Percentiles rank a stretch among this genome's conserved stretches.
These are phyloP conservation scores for Exophiala calicioides DNA, from an alignment of 2,329 filamentous ascomycete genomes.

Conservation along the genomic window DNA sequence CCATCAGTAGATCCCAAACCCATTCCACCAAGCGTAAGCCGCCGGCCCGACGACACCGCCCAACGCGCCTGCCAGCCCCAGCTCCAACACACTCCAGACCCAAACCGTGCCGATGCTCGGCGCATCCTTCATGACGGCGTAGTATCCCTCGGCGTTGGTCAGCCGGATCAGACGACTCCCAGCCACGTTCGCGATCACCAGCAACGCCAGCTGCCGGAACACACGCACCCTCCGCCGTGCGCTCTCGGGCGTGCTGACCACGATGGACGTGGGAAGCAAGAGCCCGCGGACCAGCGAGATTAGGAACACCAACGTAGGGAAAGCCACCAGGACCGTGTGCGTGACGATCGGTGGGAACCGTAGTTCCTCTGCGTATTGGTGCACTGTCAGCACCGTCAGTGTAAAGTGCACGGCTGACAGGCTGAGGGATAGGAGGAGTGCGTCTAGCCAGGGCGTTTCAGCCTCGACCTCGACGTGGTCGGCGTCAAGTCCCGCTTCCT, in stretches of 20 bases:
- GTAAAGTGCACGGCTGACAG: slow-evolving; percentile 49
- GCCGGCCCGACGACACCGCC: slow-evolving; percentile 54
- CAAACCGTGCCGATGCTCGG: slow-evolving; percentile 88
- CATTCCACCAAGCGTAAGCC: slow-evolving; percentile 57
- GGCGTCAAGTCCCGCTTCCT: not conserved
- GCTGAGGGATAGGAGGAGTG: slow-evolving; percentile 45
- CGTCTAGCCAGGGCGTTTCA: slow-evolving; percentile 39
- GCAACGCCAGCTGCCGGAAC: slow-evolving; percentile 58
- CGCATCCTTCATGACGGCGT: slow-evolving; percentile 86
- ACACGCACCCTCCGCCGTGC: slow-evolving; percentile 7
- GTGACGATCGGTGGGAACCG: slow-evolving; percentile 31
- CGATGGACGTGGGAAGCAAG: slow-evolving; percentile 39
- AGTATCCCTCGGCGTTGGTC: slow-evolving; percentile 77
- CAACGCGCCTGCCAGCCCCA: slow-evolving; percentile 69
- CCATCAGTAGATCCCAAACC: slow-evolving; percentile 49
- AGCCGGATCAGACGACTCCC: slow-evolving; percentile 82
- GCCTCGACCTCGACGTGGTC: no score
- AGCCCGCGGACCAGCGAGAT: slow-evolving; percentile 49
- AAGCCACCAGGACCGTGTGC: slow-evolving; percentile 40
- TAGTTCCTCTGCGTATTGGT: slow-evolving; percentile 47
- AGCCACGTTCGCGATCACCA: slow-evolving; percentile 58
- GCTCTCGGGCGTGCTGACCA: slow-evolving; percentile 2
- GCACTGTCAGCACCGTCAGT: slow-evolving; percentile 47
- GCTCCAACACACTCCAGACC: slow-evolving; percentile 90
- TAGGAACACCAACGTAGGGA: slow-evolving; percentile 46